Conservation (phyloP, 805 yeast genomes). For the Pichia manshurica region DNA sequence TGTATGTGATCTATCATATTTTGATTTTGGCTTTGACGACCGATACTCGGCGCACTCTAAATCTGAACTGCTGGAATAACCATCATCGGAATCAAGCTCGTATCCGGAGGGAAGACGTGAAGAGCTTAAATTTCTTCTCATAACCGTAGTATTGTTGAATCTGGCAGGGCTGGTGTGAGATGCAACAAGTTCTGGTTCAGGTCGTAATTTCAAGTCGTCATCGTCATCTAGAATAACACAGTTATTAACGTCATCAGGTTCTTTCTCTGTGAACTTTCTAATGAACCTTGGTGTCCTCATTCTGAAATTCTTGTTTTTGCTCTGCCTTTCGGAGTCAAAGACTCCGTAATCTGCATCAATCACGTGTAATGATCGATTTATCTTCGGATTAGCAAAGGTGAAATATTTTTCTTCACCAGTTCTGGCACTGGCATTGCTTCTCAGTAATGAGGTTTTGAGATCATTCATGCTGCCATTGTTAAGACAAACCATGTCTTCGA, state of each 20-base stretch:
- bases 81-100: too few relatives aligned
- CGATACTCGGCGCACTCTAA: too few relatives aligned
- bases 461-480: too few relatives aligned
- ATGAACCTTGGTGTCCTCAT: conserved; percentile 3
- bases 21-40: too few relatives aligned
- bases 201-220: conserved; percentile 1
- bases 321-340: conserved; percentile 11
- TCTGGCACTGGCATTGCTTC: not conserved
- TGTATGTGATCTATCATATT: too few relatives aligned
- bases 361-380: conserved; percentile 8
- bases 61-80: too few relatives aligned
- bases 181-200: conserved; percentile 10
- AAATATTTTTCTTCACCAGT: conserved; percentile 9
- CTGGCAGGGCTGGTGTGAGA: not conserved
- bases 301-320: not conserved
- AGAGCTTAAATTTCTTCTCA: too few relatives aligned
- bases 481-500: too few relatives aligned
- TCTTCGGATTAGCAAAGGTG: conserved; percentile 2
- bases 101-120: too few relatives aligned
- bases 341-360: conserved; percentile 15
- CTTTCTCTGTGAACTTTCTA: not conserved
- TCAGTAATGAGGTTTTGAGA: too few relatives aligned
- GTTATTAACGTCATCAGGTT: not conserved
- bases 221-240: not conserved
- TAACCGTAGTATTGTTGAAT: too few relatives aligned